Evolutionary conservation across 176 grass and related monocot species (phyloP).

Genomic region (Phyllostachys edulis): DNA sequence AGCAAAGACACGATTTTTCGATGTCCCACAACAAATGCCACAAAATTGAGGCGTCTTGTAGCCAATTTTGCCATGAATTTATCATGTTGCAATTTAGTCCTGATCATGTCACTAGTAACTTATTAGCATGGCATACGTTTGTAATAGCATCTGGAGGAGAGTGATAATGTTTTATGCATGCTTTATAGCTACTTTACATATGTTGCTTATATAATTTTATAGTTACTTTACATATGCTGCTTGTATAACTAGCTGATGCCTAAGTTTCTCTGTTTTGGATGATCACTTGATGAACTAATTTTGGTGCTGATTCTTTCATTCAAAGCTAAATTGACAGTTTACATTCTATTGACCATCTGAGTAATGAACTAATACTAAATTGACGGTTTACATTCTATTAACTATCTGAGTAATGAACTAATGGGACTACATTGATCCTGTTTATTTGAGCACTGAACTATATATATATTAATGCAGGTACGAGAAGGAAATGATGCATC

Average conservation of each 20-base stretch:
- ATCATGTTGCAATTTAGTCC: not conserved
- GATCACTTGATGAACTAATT: not conserved
- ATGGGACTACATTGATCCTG: constrained; percentile 1
- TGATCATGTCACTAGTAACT: not conserved
- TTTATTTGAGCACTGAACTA: constrained; percentile 25
- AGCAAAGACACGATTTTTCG: too few relatives aligned
- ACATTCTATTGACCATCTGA: constrained; percentile 21
- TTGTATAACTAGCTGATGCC: not conserved
- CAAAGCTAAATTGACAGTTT: constrained; percentile 8
- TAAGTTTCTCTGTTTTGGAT: constrained; percentile 14
- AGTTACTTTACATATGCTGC: not conserved
- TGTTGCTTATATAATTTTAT: not conserved
- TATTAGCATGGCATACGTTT: not conserved
- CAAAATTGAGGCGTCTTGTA: too few relatives aligned
- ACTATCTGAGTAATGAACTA: constrained; percentile 13
- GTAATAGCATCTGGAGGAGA: not conserved
- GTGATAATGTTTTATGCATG: not conserved
- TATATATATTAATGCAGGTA: constrained; percentile 62
- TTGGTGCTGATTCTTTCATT: constrained; percentile 16
- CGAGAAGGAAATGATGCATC: constrained; percentile 79
- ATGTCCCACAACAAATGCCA: too few relatives aligned
- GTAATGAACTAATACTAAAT: constrained; percentile 1
- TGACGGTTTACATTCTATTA: constrained; percentile 20
- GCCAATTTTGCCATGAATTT: not conserved
- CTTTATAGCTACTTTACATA: not conserved